Base-by-base conservation (phyloP, 169 alveolate species). In the Perkinsus chesapeaki region DNA sequence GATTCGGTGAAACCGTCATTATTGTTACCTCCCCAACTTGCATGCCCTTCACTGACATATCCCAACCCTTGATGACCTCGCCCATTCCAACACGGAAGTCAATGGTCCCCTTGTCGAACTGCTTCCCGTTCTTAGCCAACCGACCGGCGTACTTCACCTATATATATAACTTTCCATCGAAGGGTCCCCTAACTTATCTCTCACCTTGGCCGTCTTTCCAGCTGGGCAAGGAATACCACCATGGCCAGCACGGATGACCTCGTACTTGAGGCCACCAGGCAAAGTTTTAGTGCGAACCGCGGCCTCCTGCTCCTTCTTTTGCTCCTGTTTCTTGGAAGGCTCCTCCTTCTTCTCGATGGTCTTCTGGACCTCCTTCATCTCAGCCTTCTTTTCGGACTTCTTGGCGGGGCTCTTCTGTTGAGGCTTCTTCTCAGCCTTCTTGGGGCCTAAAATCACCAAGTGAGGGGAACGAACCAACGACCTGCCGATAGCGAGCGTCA, bases 41-140 rank as follows among this genome's bases (percentile, higher is more conserved):
- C 92, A 91, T 91, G 37, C 39, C 92, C 60, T 39, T 34, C 60
- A 91, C 92, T 3, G 72, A 39, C 92, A 37, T 3, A 34, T 91
- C 92, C 92, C 92, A 91, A 5, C 92, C 92, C 37, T 31, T 37
- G n/a, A 91, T 91, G 39, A 91, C 92, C 34, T 91, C 92, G 1
- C 92, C 92, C 72, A 39, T 91, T n/a, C 92, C 92, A 3, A 91
- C 72, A 23, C 36, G 19, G 92, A 91, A 91, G 72, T 16, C 1
- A 23, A 91, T 91, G 72, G 48, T 3, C 72, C 92, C 92, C 37
- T 91, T 91, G 48, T 91, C 92, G 92, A 91, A 91, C 72, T 39
- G 48, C 48, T 91, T 91, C 23, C 92, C 92, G 60, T 91, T 91
- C 37, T 36, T 39, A 0, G 92, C 92, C 47, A 91, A 34, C 0